Base-by-base conservation (phyloP, 2,329 filamentous ascomycete genomes). In the Phoma sp. region DNA sequence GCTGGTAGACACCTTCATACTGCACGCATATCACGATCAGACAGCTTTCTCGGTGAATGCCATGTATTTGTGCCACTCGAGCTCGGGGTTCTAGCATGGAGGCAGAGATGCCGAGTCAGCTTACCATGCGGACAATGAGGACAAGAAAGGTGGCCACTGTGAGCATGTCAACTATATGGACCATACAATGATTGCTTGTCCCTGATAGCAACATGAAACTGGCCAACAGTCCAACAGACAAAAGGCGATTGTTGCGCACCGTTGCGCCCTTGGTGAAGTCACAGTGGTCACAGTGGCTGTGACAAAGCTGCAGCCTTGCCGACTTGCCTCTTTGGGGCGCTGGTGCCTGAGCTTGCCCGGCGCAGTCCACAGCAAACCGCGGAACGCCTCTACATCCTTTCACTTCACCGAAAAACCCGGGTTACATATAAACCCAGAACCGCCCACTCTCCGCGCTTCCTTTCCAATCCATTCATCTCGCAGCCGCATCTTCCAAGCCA, bases 371-470 rank as follows among this genome's bases (percentile, higher is more conserved):
- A 51, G 37, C 53, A 52, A 55, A 51, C 50, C 51, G 52, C 47
- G 36, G 45, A 36, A 50, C 51, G 48, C 54, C 57, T 55, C 37
- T 51, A 39, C 48, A 24, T 24, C 19, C 57, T 46, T 43, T 22
- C 52, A 32, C 17, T 35, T 53, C 27, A 49, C 55, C 36, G 37
- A 38, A 46, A 33, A 47, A 36, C 31, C 37, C 41, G 25, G 46
- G 31, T 21, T n/a, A 37, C 59, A 53, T 64, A 64, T 62, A 65
- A 61, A 39, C 36, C 35, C 36, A 43, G 19, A 32, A 33, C 12
- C 50, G 43, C 43, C 52, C 25, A 22, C 39, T 47, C 22, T 55
- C 43, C 35, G 25, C 46, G 52, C 57, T 46, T 58, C 31, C 38
- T 38, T 27, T 27, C 43, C 44, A 36, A 44, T 35, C 56, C 35